Conservation (phyloP, 768 basidiomycete species). For the Kwoniella pini region DNA sequence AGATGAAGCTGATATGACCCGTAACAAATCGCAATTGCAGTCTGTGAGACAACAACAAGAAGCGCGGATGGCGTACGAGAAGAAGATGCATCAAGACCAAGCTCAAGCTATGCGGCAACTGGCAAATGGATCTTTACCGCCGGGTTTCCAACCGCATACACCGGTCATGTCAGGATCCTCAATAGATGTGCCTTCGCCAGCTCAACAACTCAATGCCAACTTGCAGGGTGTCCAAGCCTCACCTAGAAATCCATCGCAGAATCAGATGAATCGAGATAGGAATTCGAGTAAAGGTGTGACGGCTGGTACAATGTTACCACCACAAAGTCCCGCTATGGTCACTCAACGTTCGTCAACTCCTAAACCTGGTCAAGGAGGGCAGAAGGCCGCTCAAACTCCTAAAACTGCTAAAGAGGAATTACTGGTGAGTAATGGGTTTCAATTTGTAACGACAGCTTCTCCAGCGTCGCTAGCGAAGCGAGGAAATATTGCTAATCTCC, state of each 20-base stretch:
- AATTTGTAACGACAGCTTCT: too few species aligned
- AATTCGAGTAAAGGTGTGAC: constrained; percentile 35
- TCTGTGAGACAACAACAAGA: constrained; percentile 32
- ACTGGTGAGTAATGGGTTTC: constrained; percentile 21
- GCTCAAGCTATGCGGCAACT: constrained; percentile 28
- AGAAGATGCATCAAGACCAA: constrained; percentile 39
- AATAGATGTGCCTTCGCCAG: constrained; percentile 41
- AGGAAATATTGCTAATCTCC: background rate
- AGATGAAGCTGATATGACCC: background rate
- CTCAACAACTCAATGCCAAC: constrained; percentile 13
- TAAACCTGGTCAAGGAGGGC: constrained; percentile 15
- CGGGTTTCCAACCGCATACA: constrained; percentile 37
- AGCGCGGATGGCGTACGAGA: constrained; percentile 33
- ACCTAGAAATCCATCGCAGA: constrained; percentile 28
- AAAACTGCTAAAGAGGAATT: constrained; percentile 33
- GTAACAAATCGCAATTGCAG: too few species aligned
- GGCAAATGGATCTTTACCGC: constrained; percentile 8
- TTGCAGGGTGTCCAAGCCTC: constrained; percentile 18
- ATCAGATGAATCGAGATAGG: constrained; percentile 37
- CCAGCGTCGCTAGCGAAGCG: too few species aligned
- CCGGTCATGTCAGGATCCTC: constrained; percentile 32
- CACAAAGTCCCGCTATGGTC: constrained; percentile 39
- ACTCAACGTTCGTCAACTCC: constrained; percentile 24
- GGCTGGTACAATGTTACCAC: constrained; percentile 46
- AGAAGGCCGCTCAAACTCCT: constrained; percentile 32